phyloP scores from a whole-genome alignment of 768 basidiomycete species.

The Pulveroboletus sp. region DNA sequence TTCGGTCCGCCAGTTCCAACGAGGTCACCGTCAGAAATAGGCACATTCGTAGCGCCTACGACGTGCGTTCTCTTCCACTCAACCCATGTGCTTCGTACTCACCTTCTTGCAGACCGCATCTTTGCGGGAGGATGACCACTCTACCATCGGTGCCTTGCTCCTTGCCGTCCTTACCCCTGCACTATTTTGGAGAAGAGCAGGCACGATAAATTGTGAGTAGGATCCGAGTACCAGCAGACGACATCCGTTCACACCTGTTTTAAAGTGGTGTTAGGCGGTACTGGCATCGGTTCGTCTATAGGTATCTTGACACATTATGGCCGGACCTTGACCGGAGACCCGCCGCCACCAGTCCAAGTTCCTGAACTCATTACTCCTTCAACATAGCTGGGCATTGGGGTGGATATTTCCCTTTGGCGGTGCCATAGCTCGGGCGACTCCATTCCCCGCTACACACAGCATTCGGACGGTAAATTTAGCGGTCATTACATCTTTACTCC shows the following conservation, averaged over 20 bases:
- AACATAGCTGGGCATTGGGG: background rate
- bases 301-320: slow-evolving; percentile 57
- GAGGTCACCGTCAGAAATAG: slow-evolving; percentile 45
- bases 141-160: slow-evolving; percentile 67
- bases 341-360: slow-evolving; percentile 37
- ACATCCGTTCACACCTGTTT: background rate
- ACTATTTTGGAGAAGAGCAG: slow-evolving; percentile 67
- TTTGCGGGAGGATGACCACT: slow-evolving; percentile 66
- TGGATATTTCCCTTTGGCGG: background rate
- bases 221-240: background rate
- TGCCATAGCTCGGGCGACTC: background rate
- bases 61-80: slow-evolving; percentile 41
- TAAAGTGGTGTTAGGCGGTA: slow-evolving; percentile 67
- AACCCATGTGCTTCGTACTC: background rate
- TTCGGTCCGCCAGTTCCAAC: slow-evolving; percentile 51
- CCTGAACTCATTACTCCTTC: slow-evolving; percentile 27
- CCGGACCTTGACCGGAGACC: slow-evolving; percentile 51
- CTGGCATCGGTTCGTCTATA: slow-evolving; percentile 57
- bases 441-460: background rate
- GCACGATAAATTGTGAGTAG: slow-evolving; percentile 52
- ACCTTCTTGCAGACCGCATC: slow-evolving; percentile 43
- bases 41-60: slow-evolving; percentile 50
- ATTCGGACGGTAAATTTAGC: background rate
- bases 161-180: slow-evolving; percentile 62
- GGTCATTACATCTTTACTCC: slow-evolving; percentile 2